Evolutionary conservation across 306 rosid species (phyloP), one percentile per base, ranked within the genome.

Genomic region (Dryas octopetala): DNA sequence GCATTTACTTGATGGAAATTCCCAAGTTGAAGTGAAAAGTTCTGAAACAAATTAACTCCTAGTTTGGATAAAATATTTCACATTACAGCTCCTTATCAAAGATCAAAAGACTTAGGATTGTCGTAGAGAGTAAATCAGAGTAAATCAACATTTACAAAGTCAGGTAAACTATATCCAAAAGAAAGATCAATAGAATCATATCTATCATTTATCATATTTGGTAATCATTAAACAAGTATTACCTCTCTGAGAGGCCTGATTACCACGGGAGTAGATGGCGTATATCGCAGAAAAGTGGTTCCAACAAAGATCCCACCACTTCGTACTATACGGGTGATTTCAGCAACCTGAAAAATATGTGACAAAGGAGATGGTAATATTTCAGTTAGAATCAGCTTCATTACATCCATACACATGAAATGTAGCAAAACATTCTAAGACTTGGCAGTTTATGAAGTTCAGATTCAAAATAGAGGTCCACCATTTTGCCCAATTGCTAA

Each of bases 221-320:
- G 43, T 19, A 51, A 52, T 26, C 49, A 57, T 61, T 58, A 64
- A 60, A 61, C 6, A 32, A 61, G 45, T 74, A 28, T 75, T 87
- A 91, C 98, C 96, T 83, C 83, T 80, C 90, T 85, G 16, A 86
- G 58, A 77, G 79, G 76, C 74, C 89, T 86, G 45, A 83, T 0
- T 70, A 88, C 43, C 90, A 76, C 62, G 48, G 94, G 92, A 71
- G 89, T 89, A 66, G 90, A 89, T 15, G 92, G 74, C 80, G 83
- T 84, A 74, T 89, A 86, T 44, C 90, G 91, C 85, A 91, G 84
- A 80, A 93, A 93, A 49, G 98, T 89, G 78, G 94, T 89, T 79
- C 98, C 98, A 5, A 89, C 98, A 80, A 93, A 91, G 71, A 85
- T 66, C 50, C 97, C 98, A 62, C 97, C 96, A 71, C 92, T 89